A percentile compares a stretch with the other conserved stretches of the same genome.
These are phyloP conservation scores for Bipolaris victoriae DNA, from an alignment of 2,329 filamentous ascomycete genomes.

Conservation along the genomic window DNA sequence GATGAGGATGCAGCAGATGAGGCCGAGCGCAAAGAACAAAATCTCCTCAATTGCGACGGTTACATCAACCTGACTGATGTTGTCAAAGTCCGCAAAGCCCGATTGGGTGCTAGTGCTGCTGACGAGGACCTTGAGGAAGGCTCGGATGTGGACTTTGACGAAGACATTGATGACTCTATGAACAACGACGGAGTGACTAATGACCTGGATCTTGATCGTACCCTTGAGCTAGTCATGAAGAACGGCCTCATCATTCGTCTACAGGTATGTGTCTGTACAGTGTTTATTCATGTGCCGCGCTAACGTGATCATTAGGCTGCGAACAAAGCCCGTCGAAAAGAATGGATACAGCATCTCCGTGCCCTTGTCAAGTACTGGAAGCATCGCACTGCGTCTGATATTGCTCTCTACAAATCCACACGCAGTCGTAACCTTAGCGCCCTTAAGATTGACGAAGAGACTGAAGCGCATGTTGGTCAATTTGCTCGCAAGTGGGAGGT, in stretches of 20 bases:
- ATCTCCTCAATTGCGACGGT: conserved; percentile 65
- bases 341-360: conserved; percentile 66
- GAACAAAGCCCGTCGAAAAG: conserved; percentile 61
- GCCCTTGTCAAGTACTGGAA: conserved; percentile 68
- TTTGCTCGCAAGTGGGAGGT: conserved; percentile 74
- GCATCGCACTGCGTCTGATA: conserved; percentile 61
- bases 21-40: conserved; percentile 62
- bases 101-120: conserved; percentile 57
- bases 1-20: conserved; percentile 67
- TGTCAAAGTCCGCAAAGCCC: conserved; percentile 62
- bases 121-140: conserved; percentile 60
- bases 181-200: conserved; percentile 61
- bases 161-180: conserved; percentile 53
- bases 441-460: conserved; percentile 69
- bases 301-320: conserved; percentile 51
- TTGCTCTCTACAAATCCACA: conserved; percentile 62
- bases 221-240: conserved; percentile 66
- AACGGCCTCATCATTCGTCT: conserved; percentile 68
- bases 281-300: conserved; percentile 13
- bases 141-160: conserved; percentile 63
- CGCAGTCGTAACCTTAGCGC: conserved; percentile 64
- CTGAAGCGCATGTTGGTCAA: conserved; percentile 69
- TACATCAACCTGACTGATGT: conserved; percentile 68
- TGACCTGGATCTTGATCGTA: conserved; percentile 62
- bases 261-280: conserved; percentile 50